Evolutionary conservation across 805 yeast genomes (phyloP).

Genomic region (Huiozyma sinensis): DNA sequence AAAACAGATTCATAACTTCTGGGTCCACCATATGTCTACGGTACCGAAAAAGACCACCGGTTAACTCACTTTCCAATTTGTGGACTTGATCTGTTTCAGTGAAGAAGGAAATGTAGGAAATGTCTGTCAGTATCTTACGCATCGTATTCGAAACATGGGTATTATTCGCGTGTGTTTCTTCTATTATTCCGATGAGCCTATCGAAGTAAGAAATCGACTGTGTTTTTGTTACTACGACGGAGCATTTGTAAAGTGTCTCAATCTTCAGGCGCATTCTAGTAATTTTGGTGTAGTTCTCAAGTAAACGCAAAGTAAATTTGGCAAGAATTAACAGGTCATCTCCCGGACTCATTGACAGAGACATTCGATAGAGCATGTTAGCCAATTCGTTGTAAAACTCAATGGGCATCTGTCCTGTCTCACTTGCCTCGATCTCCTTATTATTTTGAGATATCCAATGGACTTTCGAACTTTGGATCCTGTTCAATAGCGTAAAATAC

Average conservation of each 20-base stretch:
- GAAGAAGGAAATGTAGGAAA: conserved; percentile 7
- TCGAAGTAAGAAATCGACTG: conserved; percentile 10
- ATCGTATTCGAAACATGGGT: neutral
- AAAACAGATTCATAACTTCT: neutral
- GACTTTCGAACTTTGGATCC: conserved; percentile 11
- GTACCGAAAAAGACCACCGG: no score
- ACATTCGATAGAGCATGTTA: conserved; percentile 15
- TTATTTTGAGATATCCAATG: conserved; percentile 16
- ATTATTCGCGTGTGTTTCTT: neutral
- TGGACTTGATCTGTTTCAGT: conserved; percentile 14
- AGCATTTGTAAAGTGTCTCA: conserved; percentile 12
- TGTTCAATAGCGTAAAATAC: conserved; percentile 17
- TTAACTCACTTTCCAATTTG: conserved; percentile 3
- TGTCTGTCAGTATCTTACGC: no score
- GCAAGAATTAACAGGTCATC: conserved; percentile 9
- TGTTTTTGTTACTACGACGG: conserved; percentile 8
- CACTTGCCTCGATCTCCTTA: conserved; percentile 1
- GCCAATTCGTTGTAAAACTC: conserved; percentile 21
- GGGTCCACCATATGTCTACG: neutral
- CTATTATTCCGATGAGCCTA: neutral
- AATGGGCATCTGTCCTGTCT: conserved; percentile 9
- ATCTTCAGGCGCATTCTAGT: neutral
- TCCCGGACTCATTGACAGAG: conserved; percentile 3
- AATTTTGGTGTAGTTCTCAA: conserved; percentile 6
- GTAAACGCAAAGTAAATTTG: conserved; percentile 12